Evolutionary conservation across 2,329 filamentous ascomycete genomes (phyloP), one percentile per base, ranked within the genome.

Genomic region (Penicillium sp.): DNA sequence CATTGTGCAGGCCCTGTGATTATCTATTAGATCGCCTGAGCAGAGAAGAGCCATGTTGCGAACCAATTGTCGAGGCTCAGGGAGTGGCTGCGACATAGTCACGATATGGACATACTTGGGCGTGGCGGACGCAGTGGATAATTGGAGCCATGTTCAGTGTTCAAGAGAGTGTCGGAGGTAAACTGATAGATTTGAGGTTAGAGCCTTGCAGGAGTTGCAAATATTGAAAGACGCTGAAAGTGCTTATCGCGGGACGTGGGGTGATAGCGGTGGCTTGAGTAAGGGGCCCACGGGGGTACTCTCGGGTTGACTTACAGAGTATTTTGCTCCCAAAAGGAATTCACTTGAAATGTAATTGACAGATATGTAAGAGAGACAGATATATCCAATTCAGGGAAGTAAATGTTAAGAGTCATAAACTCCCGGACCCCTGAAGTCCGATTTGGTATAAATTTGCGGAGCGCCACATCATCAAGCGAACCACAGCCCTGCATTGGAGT

Each of bases 1-100:
- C 78, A 69, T 95, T 95, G 77, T 95, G 90, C 64, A 80, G 81
- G 70, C 88, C 89, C 71, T 88, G 76, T n/a, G 2, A 39, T 41
- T 33, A 24, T 45, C 6, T 24, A 31, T 55, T 46, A 60, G 51
- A 24, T 52, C 28, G 40, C 40, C 42, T 24, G 41, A 47, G 26
- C 15, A 34, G 12, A 43, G 22, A 26, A 17, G 29, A 4, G 26
- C 10, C 34, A 29, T 45, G 22, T 32, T 31, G 43, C 31, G 29
- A 43, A 26, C 51, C 7, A 33, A 37, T 41, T 35, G 32, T 37
- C 3, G 35, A 38, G n/a, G 7, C 29, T 22, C 32, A 24, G 42
- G 42, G 17, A 31, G 15, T 35, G 38, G 3, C 4, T 41, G 21
- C n/a, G 42, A 44, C 26, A 44, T 35, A 22, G 15, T 33, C 22